A percentile compares a stretch with the other conserved stretches of the same genome.
phyloP scores from a whole-genome alignment of 148 eudicot species.

The Rhododendron williamsianum region DNA sequence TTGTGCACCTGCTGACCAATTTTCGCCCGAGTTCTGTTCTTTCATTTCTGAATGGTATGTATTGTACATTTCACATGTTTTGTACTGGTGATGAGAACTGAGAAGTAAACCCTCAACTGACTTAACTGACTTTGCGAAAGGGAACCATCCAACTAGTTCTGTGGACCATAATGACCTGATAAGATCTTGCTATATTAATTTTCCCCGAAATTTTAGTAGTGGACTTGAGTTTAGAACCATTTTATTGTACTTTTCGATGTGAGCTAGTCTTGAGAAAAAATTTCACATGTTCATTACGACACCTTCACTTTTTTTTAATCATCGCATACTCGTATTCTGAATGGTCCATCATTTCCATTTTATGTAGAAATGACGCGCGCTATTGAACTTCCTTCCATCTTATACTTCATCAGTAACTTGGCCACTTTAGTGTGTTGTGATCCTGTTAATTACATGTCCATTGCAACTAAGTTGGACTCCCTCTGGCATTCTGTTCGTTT shows the following conservation, averaged over 20 bases:
- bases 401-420: background rate
- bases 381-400: background rate
- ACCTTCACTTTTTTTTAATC: background rate
- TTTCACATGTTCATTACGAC: background rate
- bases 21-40: constrained; percentile 89
- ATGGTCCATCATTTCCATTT: background rate
- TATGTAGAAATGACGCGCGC: background rate
- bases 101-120: background rate
- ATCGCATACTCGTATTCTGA: background rate
- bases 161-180: background rate
- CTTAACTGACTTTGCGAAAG: background rate
- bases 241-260: background rate
- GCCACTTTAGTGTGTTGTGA: background rate
- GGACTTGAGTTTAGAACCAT: background rate
- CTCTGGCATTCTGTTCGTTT: background rate
- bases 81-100: constrained; percentile 3
- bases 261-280: background rate
- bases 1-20: constrained; percentile 61
- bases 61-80: constrained; percentile 4
- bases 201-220: background rate
- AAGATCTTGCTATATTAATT: background rate
- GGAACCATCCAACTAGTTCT: background rate
- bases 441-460: background rate
- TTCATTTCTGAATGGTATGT: constrained; percentile 84
- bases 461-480: background rate